Evolutionary conservation across 768 basidiomycete genomes (phyloP).

Genomic region (Coprinopsis strossmayeri): DNA sequence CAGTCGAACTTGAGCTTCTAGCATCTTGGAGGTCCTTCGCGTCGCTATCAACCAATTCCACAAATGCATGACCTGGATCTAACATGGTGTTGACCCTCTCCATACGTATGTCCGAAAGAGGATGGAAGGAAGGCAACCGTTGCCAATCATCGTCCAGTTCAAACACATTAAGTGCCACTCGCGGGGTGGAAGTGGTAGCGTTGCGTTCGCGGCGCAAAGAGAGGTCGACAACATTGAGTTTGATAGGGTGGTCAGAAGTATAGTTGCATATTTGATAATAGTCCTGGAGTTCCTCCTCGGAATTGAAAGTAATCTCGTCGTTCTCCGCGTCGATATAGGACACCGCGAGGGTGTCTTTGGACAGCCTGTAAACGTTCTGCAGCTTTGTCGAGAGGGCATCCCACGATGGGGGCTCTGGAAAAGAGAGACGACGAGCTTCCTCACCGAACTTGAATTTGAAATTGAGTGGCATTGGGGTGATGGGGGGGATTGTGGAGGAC

Average conservation of each 20-base stretch:
- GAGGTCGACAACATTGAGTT: slow-evolving; percentile 62
- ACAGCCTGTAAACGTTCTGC: slow-evolving; percentile 43
- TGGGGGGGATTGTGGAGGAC: slow-evolving; percentile 6
- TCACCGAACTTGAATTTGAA: slow-evolving; percentile 65
- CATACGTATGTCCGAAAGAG: slow-evolving; percentile 30
- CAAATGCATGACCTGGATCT: slow-evolving; percentile 54
- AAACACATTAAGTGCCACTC: slow-evolving; percentile 43
- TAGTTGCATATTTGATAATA: slow-evolving; percentile 40
- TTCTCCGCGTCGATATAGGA: slow-evolving; percentile 69
- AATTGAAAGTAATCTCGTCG: slow-evolving; percentile 72
- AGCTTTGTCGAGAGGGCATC: slow-evolving; percentile 48
- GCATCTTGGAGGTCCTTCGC: slow-evolving; percentile 18
- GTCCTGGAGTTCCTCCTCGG: slow-evolving; percentile 72
- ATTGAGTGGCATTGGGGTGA: slow-evolving; percentile 37
- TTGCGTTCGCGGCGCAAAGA: slow-evolving; percentile 27
- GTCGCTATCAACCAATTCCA: slow-evolving; percentile 46
- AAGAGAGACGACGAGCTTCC: slow-evolving; percentile 54
- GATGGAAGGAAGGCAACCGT: slow-evolving; percentile 31
- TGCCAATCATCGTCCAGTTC: slow-evolving; percentile 65
- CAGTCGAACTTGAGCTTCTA: slow-evolving; percentile 14
- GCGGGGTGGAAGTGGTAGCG: slow-evolving; percentile 22
- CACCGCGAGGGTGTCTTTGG: slow-evolving; percentile 52
- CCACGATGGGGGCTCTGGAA: slow-evolving; percentile 51
- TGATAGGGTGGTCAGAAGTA: slow-evolving; percentile 31
- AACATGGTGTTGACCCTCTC: background rate